These are phyloP conservation scores for Hansfordia pulvinata DNA, from an alignment of 2,329 filamentous ascomycete species.

Conservation along the genomic window DNA sequence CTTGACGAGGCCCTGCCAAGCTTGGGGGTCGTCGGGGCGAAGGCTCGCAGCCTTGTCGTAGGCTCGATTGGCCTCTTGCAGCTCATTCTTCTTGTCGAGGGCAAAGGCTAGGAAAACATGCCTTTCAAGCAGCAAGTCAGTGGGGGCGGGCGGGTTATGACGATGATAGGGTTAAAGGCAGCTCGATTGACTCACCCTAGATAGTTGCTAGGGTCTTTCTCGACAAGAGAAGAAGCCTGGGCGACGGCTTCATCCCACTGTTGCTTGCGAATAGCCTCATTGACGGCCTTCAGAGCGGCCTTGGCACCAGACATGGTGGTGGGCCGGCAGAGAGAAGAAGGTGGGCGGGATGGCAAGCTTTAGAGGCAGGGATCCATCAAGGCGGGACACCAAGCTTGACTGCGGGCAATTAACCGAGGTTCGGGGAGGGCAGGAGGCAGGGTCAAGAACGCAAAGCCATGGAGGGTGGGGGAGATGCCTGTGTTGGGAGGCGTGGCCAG, in stretches of 20 bases:
- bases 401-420: no score
- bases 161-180: no score
- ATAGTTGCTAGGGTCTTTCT: constrained; percentile 65
- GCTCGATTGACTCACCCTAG: constrained; percentile 46
- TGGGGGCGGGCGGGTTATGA: no score
- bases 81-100: constrained; percentile 59
- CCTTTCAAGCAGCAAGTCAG: no score
- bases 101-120: constrained; percentile 82
- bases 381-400: no score
- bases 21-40: constrained; percentile 65
- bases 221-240: constrained; percentile 55
- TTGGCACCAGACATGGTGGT: constrained; percentile 44
- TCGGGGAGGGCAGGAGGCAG: no score
- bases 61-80: constrained; percentile 60
- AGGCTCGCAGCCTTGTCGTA: constrained; percentile 61
- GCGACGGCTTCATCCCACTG: constrained; percentile 65
- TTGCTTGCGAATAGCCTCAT: constrained; percentile 61
- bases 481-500: no score
- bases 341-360: no score
- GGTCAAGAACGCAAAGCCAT: no score
- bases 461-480: no score
- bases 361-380: no score
- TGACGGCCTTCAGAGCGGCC: constrained; percentile 68
- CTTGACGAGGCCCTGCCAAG: constrained; percentile 81
- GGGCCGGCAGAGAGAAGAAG: neutral